A percentile compares a stretch with the other conserved stretches of the same genome.
Conservation (phyloP, 495 filamentous ascomycete species). For the Aspergillus haitiensis region DNA sequence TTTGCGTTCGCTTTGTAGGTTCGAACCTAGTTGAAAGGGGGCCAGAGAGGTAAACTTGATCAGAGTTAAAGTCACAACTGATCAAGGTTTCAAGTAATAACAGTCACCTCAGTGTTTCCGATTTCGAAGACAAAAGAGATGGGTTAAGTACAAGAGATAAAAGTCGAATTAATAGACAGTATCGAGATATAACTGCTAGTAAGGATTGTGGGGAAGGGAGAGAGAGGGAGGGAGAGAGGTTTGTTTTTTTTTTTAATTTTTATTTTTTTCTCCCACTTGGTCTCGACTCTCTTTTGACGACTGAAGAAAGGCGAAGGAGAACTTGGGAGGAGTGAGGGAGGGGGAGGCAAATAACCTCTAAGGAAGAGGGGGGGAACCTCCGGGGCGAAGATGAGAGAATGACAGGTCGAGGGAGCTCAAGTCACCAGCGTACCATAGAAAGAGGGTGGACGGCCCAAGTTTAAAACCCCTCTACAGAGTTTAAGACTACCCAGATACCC, state of each 20-base stretch:
- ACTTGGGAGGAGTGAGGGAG: slow-evolving; percentile 18
- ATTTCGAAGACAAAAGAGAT: neutral
- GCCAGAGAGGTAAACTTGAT: slow-evolving; percentile 22
- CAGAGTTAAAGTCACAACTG: slow-evolving; percentile 24
- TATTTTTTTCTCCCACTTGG: too few species aligned
- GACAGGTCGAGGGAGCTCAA: slow-evolving; percentile 27
- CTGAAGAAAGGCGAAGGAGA: neutral
- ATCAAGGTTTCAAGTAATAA: slow-evolving; percentile 25
- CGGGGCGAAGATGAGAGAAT: slow-evolving; percentile 22
- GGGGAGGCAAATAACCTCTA: slow-evolving; percentile 26
- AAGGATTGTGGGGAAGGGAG: neutral
- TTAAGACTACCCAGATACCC: slow-evolving; percentile 25
- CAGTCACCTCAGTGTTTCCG: neutral
- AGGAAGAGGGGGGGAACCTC: slow-evolving; percentile 11
- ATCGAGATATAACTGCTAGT: neutral
- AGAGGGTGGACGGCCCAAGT: slow-evolving; percentile 34
- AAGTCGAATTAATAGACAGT: neutral
- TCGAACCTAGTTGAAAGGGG: slow-evolving; percentile 28
- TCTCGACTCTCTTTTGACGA: neutral
- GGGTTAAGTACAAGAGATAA: neutral
- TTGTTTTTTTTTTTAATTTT: neutral
- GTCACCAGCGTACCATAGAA: slow-evolving; percentile 30
- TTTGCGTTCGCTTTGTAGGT: slow-evolving; percentile 21
- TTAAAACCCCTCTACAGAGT: slow-evolving; percentile 32
- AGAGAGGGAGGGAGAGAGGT: too few species aligned